phyloP scores from a whole-genome alignment of 2,329 filamentous ascomycete genomes.

The Fragosphaeria purpurea region DNA sequence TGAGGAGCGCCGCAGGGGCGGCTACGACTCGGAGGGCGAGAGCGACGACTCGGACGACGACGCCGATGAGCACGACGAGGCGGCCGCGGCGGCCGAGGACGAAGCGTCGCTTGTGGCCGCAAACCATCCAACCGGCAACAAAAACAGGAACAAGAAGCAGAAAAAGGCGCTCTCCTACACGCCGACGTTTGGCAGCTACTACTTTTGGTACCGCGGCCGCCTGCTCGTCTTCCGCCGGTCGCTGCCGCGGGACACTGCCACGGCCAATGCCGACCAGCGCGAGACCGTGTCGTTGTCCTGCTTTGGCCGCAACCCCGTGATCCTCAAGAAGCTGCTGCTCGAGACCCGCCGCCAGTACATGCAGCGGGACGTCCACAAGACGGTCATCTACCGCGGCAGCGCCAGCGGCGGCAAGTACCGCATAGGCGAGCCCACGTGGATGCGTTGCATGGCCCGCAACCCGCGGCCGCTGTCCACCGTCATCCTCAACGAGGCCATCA shows the following conservation, averaged over 20 bases:
- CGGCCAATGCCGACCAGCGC: conserved; percentile 25
- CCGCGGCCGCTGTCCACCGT: conserved; percentile 55
- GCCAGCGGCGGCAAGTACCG: conserved; percentile 23
- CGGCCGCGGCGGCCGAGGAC: neutral
- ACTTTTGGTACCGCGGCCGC: conserved; percentile 55
- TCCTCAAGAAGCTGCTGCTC: conserved; percentile 52
- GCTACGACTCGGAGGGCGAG: conserved; percentile 34
- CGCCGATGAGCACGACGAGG: conserved; percentile 21
- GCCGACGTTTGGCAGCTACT: conserved; percentile 55
- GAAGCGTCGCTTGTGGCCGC: neutral
- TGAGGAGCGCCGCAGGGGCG: conserved; percentile 23
- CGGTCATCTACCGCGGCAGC: conserved; percentile 53
- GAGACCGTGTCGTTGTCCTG: conserved; percentile 52
- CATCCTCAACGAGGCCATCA: conserved; percentile 51
- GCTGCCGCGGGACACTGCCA: conserved; percentile 34
- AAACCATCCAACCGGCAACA: no score
- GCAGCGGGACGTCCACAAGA: conserved; percentile 50
- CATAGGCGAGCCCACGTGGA: conserved; percentile 40
- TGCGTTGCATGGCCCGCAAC: conserved; percentile 50
- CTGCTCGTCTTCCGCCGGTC: conserved; percentile 48
- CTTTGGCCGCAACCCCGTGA: conserved; percentile 49
- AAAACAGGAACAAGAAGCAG: conserved; percentile 17
- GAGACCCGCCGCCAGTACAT: conserved; percentile 47
- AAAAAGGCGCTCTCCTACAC: conserved; percentile 51
- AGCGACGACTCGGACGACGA: conserved; percentile 14